Conservation (phyloP, 2,329 filamentous ascomycete species). For the Colletotrichum zoysiae region DNA sequence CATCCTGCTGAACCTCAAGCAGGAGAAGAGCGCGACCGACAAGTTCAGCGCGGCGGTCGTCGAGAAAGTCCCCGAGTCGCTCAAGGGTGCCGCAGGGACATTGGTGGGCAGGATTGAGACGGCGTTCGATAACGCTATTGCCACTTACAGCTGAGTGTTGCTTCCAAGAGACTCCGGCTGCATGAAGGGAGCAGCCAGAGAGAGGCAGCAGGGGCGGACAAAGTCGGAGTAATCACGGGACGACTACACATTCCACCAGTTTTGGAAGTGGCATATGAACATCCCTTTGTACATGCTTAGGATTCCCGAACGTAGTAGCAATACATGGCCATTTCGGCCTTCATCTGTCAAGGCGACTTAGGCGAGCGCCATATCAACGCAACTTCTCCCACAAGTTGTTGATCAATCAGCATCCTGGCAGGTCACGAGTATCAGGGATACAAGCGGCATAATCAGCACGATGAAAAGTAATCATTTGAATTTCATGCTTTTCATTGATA, state of each 20-base stretch:
- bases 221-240: background rate
- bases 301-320: background rate
- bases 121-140: conserved; percentile 55
- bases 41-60: conserved; percentile 54
- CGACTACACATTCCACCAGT: background rate
- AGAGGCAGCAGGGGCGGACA: background rate
- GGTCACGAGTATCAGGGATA: background rate
- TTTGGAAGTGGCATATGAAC: background rate
- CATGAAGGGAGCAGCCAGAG: background rate
- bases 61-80: conserved; percentile 54
- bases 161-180: background rate
- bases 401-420: background rate
- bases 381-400: background rate
- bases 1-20: conserved; percentile 57
- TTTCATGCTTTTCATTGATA: conserved; percentile 35
- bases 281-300: background rate
- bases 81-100: conserved; percentile 50
- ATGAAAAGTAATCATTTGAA: background rate
- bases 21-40: conserved; percentile 55
- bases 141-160: conserved; percentile 44
- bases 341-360: background rate
- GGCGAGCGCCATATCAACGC: background rate
- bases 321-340: background rate
- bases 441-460: background rate
- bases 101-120: conserved; percentile 55